phyloP scores from a whole-genome alignment of 2,329 filamentous ascomycete species.

The Botrytis byssoidea region DNA sequence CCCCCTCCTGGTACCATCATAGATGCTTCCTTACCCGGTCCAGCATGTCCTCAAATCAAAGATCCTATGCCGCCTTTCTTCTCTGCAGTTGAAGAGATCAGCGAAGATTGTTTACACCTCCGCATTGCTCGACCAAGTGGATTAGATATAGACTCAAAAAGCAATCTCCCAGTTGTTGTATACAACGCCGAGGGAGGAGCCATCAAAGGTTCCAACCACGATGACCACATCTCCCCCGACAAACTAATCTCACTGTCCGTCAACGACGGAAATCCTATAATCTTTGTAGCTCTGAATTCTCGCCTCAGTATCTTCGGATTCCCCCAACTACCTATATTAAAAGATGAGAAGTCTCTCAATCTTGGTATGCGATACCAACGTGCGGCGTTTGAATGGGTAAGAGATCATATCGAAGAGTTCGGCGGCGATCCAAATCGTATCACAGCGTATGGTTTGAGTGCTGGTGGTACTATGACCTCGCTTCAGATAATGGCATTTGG shows the following conservation, averaged over 20 bases:
- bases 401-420: conserved; percentile 15
- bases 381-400: conserved; percentile 15
- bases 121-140: conserved; percentile 8
- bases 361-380: conserved; percentile 22
- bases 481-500: conserved; percentile 13
- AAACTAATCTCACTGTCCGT: conserved; percentile 7
- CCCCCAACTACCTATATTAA: neutral
- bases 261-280: conserved; percentile 12
- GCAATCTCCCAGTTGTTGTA: conserved; percentile 19
- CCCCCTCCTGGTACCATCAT: conserved; percentile 1
- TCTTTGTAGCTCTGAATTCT: conserved; percentile 17
- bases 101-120: conserved; percentile 18
- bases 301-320: conserved; percentile 21
- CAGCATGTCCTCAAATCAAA: conserved; percentile 19
- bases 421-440: conserved; percentile 13
- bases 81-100: conserved; percentile 6
- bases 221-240: conserved; percentile 4
- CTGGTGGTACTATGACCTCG: neutral
- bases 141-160: neutral
- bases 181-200: conserved; percentile 17
- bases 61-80: conserved; percentile 18
- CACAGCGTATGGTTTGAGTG: conserved; percentile 5
- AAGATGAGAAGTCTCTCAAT: conserved; percentile 17
- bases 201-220: conserved; percentile 4
- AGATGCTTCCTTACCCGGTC: conserved; percentile 5